phyloP scores from a whole-genome alignment of 2,329 filamentous ascomycete species.

The Emergomyces africanus region DNA sequence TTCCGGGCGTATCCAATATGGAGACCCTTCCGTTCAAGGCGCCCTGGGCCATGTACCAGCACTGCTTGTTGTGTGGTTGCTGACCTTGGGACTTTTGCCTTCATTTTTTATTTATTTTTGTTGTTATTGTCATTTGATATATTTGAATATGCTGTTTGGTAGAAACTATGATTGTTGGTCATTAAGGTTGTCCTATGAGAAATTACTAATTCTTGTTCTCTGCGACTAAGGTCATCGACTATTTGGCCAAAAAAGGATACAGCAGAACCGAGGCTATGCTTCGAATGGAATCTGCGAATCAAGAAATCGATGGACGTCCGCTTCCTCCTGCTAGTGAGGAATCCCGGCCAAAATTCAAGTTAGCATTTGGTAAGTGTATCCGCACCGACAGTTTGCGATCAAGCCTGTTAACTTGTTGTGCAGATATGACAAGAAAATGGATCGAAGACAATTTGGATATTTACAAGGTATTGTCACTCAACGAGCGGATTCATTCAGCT shows the following conservation, averaged over 20 bases:
- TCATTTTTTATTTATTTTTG: neutral
- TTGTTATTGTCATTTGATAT: neutral
- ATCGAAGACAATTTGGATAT: slow-evolving; percentile 85
- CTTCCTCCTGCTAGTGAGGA: slow-evolving; percentile 54
- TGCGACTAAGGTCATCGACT: slow-evolving; percentile 66
- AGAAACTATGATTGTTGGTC: neutral
- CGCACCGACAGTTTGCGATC: neutral
- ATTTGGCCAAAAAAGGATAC: slow-evolving; percentile 90
- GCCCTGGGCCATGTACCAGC: neutral
- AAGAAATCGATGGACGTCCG: slow-evolving; percentile 69
- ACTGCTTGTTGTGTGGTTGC: neutral
- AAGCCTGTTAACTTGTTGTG: neutral
- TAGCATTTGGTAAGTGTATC: slow-evolving; percentile 46
- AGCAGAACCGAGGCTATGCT: slow-evolving; percentile 85
- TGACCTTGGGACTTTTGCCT: neutral
- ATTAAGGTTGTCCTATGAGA: neutral
- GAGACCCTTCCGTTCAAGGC: neutral
- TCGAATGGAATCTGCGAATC: slow-evolving; percentile 73
- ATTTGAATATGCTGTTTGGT: neutral
- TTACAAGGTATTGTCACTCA: slow-evolving; percentile 55
- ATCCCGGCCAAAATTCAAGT: slow-evolving; percentile 64
- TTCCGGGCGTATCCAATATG: no score
- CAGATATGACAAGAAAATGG: slow-evolving; percentile 62
- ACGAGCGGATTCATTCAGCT: neutral
- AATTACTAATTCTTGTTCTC: neutral